phyloP scores from a whole-genome alignment of 2,329 filamentous ascomycete species.

The Colletotrichum liaoningense region DNA sequence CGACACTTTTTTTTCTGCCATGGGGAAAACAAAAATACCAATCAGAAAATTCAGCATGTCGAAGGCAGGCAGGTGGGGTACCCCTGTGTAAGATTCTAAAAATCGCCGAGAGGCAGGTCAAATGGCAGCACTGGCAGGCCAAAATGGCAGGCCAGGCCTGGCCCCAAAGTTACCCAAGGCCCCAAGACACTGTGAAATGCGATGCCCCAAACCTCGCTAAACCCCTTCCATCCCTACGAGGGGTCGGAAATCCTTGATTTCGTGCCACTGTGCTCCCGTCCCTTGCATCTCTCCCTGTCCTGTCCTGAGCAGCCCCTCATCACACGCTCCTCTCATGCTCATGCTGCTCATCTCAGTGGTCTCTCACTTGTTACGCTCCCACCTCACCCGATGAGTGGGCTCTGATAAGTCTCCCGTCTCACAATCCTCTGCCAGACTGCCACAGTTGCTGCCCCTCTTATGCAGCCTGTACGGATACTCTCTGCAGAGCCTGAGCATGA shows the following conservation, averaged over 20 bases:
- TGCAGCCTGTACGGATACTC: neutral
- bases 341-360: neutral
- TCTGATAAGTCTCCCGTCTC: conserved; percentile 22
- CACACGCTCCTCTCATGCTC: conserved; percentile 13
- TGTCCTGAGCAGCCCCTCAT: conserved; percentile 27
- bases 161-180: neutral
- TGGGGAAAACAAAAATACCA: conserved; percentile 1
- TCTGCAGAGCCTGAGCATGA: neutral
- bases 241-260: conserved; percentile 9
- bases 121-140: neutral
- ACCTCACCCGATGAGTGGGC: conserved; percentile 5
- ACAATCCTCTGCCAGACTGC: conserved; percentile 11
- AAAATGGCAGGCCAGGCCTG: conserved; percentile 13
- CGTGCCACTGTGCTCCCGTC: conserved; percentile 17
- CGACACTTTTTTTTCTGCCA: neutral
- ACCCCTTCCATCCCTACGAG: conserved; percentile 26
- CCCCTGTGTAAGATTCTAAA: conserved; percentile 29
- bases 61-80: conserved; percentile 20
- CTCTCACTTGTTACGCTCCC: conserved; percentile 10
- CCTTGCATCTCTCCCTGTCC: conserved; percentile 34
- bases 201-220: conserved; percentile 26
- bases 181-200: conserved; percentile 8
- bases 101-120: conserved; percentile 32
- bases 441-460: neutral
- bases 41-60: conserved; percentile 23